Percentiles rank a stretch among this genome's conserved stretches.
These are phyloP conservation scores for Coemansia sp. DNA, from an alignment of 192 early-diverging fungal genomes.

Conservation along the genomic window DNA sequence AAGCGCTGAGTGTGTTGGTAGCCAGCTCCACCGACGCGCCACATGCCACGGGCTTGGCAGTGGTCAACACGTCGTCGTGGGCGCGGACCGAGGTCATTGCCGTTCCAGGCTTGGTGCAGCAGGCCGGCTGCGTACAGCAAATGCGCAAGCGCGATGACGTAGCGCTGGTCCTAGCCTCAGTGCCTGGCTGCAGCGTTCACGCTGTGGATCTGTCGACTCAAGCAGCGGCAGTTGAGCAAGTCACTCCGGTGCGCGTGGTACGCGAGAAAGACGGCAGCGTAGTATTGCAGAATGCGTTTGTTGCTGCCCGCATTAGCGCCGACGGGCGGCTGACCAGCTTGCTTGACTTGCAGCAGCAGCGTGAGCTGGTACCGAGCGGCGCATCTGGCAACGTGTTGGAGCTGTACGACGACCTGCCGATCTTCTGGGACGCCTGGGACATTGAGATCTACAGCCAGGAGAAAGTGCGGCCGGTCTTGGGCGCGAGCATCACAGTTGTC, in stretches of 20 bases:
- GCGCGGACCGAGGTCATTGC: conserved; percentile 71
- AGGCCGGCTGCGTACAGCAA: conserved; percentile 24
- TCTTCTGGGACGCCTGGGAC: conserved; percentile 88
- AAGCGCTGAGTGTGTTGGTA: conserved; percentile 49
- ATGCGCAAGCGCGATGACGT: conserved; percentile 33
- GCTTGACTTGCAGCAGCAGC: conserved; percentile 61
- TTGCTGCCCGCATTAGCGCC: conserved; percentile 73
- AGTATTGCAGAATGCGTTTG: conserved; percentile 75
- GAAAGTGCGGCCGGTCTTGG: conserved; percentile 69
- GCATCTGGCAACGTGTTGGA: conserved; percentile 69
- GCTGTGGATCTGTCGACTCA: conserved; percentile 13
- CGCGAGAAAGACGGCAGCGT: conserved; percentile 28
- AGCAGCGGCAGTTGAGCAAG: conserved; percentile 18
- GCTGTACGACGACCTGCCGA: conserved; percentile 85
- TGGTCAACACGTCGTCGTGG: conserved; percentile 75
- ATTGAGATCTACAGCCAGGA: conserved; percentile 96
- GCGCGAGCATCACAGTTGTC: conserved; percentile 54
- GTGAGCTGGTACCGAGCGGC: conserved; percentile 56
- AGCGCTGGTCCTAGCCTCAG: conserved; percentile 31
- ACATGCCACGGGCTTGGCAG: conserved; percentile 39
- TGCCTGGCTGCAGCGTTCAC: conserved; percentile 34
- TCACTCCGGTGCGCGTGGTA: conserved; percentile 34
- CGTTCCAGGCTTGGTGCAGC: conserved; percentile 48
- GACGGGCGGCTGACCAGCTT: conserved; percentile 77
- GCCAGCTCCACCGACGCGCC: conserved; percentile 1